Base-by-base conservation (phyloP, 129 eudicot genomes). In the Dittrichia graveolens region DNA sequence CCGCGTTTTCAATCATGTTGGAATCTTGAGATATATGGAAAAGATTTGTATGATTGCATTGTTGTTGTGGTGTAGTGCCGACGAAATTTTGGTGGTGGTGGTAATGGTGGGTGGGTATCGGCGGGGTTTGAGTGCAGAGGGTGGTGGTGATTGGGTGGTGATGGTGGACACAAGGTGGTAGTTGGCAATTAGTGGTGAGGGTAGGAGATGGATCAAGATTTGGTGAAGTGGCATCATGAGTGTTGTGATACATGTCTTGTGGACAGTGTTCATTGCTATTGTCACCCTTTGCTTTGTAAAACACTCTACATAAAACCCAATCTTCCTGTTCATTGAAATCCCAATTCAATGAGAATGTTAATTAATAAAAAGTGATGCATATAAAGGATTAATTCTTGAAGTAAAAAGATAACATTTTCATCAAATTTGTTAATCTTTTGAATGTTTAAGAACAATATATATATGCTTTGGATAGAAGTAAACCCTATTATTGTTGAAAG, bases 281-380 rank as follows among this genome's bases (percentile, higher is more conserved):
- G 49, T 83, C 95, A 31, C 82, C 76, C 77, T 87, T 92, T 74
- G 84, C 79, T 82, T 89, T 92, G 87, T 89, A 79, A 68, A 91
- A 91, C 53, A 91, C 97, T 86, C 97, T 77, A 72, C 97, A 92
- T 64, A 92, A 57, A 7, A 92, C 97, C 97, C 98, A 93, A 34
- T 93, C 96, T 85, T 89, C 98, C 98, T 93, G 98, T 69, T 34
- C 47, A 50, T 31, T 16, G 69, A 57, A 67, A 49, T 61, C 31
- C 71, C 71, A 61, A 57, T 58, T 8, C 37, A 49, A 4, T 67
- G 40, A 58, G 63, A 12, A 38, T 47, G 68, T 72, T 45, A 59
- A 24, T 19, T 24, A 63, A 15, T 39, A 5, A 53, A 53, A 42
- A 39, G 41, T 75, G 46, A 53, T 43, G 45, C 24, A 65, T 24